Evolutionary conservation across 805 yeast species (phyloP).

Genomic region (Saccharomyces cerevisiae): DNA sequence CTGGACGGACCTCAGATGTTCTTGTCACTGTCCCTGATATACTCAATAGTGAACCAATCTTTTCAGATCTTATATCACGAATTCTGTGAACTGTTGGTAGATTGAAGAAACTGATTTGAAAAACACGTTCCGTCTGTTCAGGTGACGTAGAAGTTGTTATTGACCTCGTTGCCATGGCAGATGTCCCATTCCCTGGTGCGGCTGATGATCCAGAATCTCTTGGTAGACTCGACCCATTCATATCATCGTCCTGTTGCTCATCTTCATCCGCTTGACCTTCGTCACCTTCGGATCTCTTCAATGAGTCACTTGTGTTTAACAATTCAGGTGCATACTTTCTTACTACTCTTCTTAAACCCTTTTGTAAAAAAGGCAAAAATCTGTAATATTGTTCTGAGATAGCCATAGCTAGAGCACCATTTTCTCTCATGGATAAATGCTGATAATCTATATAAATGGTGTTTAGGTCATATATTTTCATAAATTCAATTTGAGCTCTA

Average conservation of each 20-base stretch:
- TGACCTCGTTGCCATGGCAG: constrained; percentile 28
- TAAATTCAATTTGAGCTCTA: constrained; percentile 69
- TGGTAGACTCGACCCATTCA: constrained; percentile 2
- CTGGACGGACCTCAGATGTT: constrained; percentile 94
- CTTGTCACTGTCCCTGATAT: constrained; percentile 94
- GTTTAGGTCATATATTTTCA: constrained; percentile 65
- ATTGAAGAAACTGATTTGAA: constrained; percentile 84
- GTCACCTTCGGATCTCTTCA: constrained; percentile 16
- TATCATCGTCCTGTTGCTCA: constrained; percentile 3
- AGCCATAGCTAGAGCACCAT: constrained; percentile 84
- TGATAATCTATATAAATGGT: constrained; percentile 81
- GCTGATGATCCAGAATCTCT: constrained; percentile 7
- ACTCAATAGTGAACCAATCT: constrained; percentile 74
- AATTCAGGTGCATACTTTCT: constrained; percentile 69
- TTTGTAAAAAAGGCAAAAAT: constrained; percentile 75
- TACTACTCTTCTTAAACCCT: constrained; percentile 66
- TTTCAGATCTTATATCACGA: constrained; percentile 83
- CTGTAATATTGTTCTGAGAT: constrained; percentile 87
- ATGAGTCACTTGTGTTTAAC: constrained; percentile 39
- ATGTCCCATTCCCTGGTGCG: constrained; percentile 11
- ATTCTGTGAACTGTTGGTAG: constrained; percentile 75
- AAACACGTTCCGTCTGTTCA: constrained; percentile 58
- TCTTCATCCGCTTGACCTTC: constrained; percentile 30
- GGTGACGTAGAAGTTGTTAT: constrained; percentile 39
- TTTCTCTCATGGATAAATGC: constrained; percentile 66